A percentile compares a stretch with the other conserved stretches of the same genome.
These are phyloP conservation scores for Quercus engelmannii DNA, from an alignment of 306 rosid genomes.

Conservation along the genomic window DNA sequence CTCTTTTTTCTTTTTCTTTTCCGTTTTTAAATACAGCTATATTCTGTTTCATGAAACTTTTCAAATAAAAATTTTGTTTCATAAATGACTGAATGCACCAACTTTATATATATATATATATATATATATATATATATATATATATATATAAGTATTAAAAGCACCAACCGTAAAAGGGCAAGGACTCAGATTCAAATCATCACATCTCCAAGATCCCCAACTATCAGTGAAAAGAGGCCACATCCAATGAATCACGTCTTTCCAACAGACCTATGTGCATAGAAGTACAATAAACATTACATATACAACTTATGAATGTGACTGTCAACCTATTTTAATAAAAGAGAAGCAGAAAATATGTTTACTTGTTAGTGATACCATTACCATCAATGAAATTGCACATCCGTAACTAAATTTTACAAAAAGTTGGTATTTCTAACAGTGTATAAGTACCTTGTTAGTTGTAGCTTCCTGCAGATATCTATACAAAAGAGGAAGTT, in stretches of 20 bases:
- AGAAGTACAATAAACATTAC: background rate
- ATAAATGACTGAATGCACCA: background rate
- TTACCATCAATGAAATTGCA: background rate
- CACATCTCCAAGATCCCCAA: conserved; percentile 84
- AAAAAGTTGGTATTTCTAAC: too few species aligned
- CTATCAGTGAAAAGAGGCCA: conserved; percentile 83
- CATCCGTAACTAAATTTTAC: too few species aligned
- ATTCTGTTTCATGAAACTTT: background rate
- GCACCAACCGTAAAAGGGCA: conserved; percentile 72
- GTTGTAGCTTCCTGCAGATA: conserved; percentile 59
- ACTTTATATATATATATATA: background rate
- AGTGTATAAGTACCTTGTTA: conserved; percentile 47
- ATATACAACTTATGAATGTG: conserved; percentile 2
- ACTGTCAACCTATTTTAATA: background rate
- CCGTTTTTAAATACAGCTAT: background rate
- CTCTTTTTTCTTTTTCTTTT: background rate
- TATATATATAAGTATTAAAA: conserved; percentile 10
- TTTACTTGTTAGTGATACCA: background rate
- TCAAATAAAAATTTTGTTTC: background rate
- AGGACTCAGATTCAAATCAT: conserved; percentile 56
- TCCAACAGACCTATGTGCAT: conserved; percentile 59
- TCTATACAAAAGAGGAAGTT: conserved; percentile 54
- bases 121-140: background rate
- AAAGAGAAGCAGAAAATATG: background rate
- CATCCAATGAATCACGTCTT: conserved; percentile 87